Evolutionary conservation across 2,329 filamentous ascomycete species (phyloP).

Genomic region (Cytospora piceae): DNA sequence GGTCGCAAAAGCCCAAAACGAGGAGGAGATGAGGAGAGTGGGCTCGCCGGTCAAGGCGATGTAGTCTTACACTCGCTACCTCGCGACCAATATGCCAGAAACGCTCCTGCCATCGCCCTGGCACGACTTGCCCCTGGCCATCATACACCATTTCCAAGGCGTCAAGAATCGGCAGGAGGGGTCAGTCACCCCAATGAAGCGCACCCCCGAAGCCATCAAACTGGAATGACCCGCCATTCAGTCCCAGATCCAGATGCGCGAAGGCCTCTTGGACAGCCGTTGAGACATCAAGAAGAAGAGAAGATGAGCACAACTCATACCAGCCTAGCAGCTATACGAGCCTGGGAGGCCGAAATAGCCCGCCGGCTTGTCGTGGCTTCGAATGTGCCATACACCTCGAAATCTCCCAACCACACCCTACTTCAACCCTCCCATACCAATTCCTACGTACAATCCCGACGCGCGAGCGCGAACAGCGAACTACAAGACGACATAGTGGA

Average conservation of each 20-base stretch:
- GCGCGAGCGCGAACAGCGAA: background rate
- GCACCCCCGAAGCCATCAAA: background rate
- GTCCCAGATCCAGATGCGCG: background rate
- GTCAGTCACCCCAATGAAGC: no score
- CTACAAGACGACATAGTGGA: background rate
- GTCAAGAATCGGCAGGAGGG: no score
- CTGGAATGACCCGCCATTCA: background rate
- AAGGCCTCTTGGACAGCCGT: background rate
- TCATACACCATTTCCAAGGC: no score
- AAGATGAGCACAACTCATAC: background rate
- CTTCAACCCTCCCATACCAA: background rate
- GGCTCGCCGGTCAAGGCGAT: no score
- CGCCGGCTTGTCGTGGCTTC: no score
- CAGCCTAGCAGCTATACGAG: background rate
- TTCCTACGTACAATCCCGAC: background rate
- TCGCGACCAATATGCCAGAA: no score
- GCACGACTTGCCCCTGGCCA: no score
- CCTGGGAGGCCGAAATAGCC: background rate
- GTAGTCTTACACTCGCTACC: no score
- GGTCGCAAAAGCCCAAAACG: no score
- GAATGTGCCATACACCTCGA: background rate
- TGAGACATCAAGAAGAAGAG: background rate
- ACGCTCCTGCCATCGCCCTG: no score
- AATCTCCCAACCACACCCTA: background rate
- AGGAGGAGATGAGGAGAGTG: no score